Evolutionary conservation across 2,329 filamentous ascomycete genomes (phyloP), one percentile per base, ranked within the genome.

Genomic region (Volutella citrinella): DNA sequence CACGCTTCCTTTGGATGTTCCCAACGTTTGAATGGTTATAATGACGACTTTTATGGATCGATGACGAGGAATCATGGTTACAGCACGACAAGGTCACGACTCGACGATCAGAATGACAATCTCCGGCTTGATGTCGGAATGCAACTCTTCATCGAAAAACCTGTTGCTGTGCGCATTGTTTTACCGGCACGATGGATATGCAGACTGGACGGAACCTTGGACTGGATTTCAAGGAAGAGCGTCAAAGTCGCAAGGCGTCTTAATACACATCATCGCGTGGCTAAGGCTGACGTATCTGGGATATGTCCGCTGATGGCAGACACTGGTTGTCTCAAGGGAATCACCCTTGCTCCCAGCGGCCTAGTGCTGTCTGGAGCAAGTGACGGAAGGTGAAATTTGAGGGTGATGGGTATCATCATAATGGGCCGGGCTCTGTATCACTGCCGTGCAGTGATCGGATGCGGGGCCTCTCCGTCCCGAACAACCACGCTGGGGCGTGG

Each of bases 281-380:
- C 56, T 50, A 51, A 46, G 33, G 46, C 49, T 43, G 45, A 45
- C 51, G 54, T 63, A 67, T 66, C 65, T 47, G 64, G 60, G 45
- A 63, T 68, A 60, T 55, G 30, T 34, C 40, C 48, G 48, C 43
- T 43, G 50, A 56, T 54, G 49, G 57, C 55, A 55, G 66, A 61
- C 67, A 68, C 66, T 64, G 65, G 63, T 40, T 70, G 68, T n/a
- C n/a, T 66, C 63, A 56, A 64, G 59, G 61, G 57, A 55, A 57
- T 51, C 47, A 54, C 47, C 51, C 33, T 40, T 42, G 37, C 32
- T 23, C 27, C 28, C 19, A 30, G 30, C 32, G 36, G 38, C 35
- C 22, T 13, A 27, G 30, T 8, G 19, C 38, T 19, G 25, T 23
- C 32, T 22, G 32, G 32, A 34, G 27, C 25, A 30, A 38, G 49